Percentiles rank a stretch among this genome's conserved stretches.
Conservation (phyloP, 805 yeast species). For the Saccharomyces jurei region DNA sequence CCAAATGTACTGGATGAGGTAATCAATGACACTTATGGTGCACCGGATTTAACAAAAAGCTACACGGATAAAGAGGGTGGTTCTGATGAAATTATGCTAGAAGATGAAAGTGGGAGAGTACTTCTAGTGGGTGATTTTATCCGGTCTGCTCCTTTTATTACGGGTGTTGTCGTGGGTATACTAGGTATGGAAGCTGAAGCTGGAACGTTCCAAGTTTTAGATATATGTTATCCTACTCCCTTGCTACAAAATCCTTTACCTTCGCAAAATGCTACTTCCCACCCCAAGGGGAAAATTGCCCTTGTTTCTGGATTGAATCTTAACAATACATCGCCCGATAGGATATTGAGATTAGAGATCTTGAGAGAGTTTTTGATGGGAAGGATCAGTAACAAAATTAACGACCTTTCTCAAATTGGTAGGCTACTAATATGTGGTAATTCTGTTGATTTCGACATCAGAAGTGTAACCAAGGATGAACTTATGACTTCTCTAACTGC, state of each 20-base stretch:
- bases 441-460: conserved; percentile 37
- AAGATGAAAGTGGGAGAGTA: conserved; percentile 90
- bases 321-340: conserved; percentile 36
- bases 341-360: conserved; percentile 41
- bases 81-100: conserved; percentile 60
- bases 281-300: conserved; percentile 42
- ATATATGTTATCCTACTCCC: conserved; percentile 61
- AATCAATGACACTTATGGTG: conserved; percentile 42
- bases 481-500: conserved; percentile 46
- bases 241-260: conserved; percentile 45
- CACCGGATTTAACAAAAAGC: conserved; percentile 34
- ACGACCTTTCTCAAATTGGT: conserved; percentile 32
- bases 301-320: conserved; percentile 70
- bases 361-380: conserved; percentile 68
- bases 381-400: conserved; percentile 40
- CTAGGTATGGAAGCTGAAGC: conserved; percentile 78
- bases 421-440: conserved; percentile 68
- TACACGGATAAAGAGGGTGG: conserved; percentile 44
- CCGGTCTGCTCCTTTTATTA: conserved; percentile 54
- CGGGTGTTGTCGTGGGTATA: conserved; percentile 83
- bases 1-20: conserved; percentile 82
- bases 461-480: conserved; percentile 42
- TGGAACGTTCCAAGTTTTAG: conserved; percentile 79
- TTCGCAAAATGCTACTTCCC: conserved; percentile 10
- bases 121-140: conserved; percentile 56